Conservation (phyloP, 352 stramenopile species). For the Globisporangium yorkense region DNA sequence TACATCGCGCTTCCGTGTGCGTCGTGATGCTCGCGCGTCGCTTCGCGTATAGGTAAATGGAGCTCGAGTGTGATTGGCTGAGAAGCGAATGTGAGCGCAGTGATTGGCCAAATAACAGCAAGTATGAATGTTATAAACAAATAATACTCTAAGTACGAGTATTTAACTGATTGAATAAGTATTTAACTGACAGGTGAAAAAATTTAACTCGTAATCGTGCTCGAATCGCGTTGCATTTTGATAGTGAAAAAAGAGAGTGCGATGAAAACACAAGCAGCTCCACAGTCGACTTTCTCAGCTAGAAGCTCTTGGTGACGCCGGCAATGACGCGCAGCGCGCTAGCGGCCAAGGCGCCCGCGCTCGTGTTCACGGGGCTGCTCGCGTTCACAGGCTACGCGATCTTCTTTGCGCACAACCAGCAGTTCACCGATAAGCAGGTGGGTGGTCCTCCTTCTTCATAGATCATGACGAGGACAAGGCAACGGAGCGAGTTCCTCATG, state of each 20-base stretch:
- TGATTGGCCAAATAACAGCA: too few relatives aligned
- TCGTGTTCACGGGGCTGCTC: constrained; percentile 39
- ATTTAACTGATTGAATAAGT: too few relatives aligned
- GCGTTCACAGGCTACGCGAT: constrained; percentile 47
- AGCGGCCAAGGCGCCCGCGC: constrained; percentile 36
- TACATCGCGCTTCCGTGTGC: constrained; percentile 35
- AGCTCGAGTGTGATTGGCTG: too few relatives aligned
- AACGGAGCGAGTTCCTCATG: background rate
- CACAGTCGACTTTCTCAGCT: background rate
- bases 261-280: too few relatives aligned
- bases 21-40: background rate
- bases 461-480: too few relatives aligned
- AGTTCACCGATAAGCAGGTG: constrained; percentile 67
- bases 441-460: background rate
- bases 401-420: constrained; percentile 79
- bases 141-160: background rate
- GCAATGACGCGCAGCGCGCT: constrained; percentile 15
- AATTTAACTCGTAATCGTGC: too few relatives aligned
- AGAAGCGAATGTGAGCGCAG: too few relatives aligned
- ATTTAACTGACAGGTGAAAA: too few relatives aligned
- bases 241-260: too few relatives aligned
- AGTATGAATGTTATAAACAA: too few relatives aligned
- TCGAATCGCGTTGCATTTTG: too few relatives aligned
- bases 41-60: background rate
- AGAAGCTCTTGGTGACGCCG: background rate